Evolutionary conservation across 2,329 filamentous ascomycete genomes (phyloP).

Genomic region (Xylariaceae sp.): DNA sequence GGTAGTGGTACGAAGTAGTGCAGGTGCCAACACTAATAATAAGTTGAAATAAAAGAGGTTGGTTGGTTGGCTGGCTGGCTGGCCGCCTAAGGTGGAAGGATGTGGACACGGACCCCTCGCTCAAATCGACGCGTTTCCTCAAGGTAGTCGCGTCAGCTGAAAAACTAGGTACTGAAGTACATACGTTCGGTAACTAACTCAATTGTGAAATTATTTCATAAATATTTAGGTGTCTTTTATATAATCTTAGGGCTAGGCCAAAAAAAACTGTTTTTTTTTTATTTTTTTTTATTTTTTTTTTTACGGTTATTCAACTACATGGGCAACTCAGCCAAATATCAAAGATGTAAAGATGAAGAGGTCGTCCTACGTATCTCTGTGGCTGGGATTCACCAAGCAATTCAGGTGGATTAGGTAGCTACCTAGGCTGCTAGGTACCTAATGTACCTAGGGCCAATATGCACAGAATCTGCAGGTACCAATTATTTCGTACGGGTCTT

Average conservation of each 20-base stretch:
- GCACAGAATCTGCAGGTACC: conserved; percentile 20
- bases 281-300: no score
- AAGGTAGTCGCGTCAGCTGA: not conserved
- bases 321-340: no score
- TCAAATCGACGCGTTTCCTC: not conserved
- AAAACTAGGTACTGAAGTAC: no score
- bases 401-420: conserved; percentile 2
- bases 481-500: not conserved
- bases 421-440: no score
- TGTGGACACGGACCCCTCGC: not conserved
- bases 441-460: not conserved
- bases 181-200: no score
- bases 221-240: no score
- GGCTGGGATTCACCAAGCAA: conserved; percentile 15
- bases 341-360: not conserved
- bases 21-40: not conserved
- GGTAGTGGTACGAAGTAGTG: conserved; percentile 8
- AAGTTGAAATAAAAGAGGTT: conserved; percentile 19
- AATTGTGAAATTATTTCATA: no score
- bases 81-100: no score
- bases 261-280: no score
- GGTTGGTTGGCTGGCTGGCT: conserved; percentile 8
- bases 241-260: no score
- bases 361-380: conserved; percentile 1
- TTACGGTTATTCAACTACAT: no score